phyloP scores from a whole-genome alignment of 352 stramenopile genomes.

The Phytopythium litorale region DNA sequence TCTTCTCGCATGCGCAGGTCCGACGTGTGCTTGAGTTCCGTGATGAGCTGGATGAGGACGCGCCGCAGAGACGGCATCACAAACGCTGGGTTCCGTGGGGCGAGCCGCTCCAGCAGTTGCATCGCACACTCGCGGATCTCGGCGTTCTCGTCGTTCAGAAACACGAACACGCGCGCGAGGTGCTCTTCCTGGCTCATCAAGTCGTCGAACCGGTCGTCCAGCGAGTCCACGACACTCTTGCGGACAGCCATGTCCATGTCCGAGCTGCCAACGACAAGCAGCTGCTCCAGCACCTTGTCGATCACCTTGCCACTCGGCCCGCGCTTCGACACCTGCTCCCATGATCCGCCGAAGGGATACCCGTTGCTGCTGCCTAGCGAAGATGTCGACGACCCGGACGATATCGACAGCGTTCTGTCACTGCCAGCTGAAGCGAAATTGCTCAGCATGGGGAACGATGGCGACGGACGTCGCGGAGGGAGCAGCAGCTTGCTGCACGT shows the following conservation, averaged over 20 bases:
- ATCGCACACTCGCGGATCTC: constrained; percentile 90
- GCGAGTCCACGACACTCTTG: constrained; percentile 90
- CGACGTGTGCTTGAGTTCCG: constrained; percentile 92
- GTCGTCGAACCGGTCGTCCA: constrained; percentile 92
- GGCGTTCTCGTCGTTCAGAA: constrained; percentile 93
- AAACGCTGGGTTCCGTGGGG: constrained; percentile 93
- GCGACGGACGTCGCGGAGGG: constrained; percentile 21
- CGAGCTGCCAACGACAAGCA: constrained; percentile 92
- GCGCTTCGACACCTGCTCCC: constrained; percentile 67
- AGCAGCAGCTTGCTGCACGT: constrained; percentile 79
- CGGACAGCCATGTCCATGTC: constrained; percentile 91
- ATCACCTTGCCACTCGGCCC: constrained; percentile 88
- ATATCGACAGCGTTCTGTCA: constrained; percentile 12
- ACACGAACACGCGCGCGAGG: constrained; percentile 91
- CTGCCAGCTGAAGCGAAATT: not conserved
- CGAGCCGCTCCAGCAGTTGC: constrained; percentile 92
- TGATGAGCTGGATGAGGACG: constrained; percentile 94
- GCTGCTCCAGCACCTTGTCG: constrained; percentile 90
- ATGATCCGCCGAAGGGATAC: constrained; percentile 14
- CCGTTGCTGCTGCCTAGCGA: constrained; percentile 1
- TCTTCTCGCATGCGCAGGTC: constrained; percentile 87
- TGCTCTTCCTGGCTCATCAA: constrained; percentile 92
- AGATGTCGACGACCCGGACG: constrained; percentile 6
- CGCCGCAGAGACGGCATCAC: constrained; percentile 93
- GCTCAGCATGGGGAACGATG: constrained; percentile 11